Evolutionary conservation across 345 rosid genomes (phyloP).

Genomic region (Acer yangbiense): DNA sequence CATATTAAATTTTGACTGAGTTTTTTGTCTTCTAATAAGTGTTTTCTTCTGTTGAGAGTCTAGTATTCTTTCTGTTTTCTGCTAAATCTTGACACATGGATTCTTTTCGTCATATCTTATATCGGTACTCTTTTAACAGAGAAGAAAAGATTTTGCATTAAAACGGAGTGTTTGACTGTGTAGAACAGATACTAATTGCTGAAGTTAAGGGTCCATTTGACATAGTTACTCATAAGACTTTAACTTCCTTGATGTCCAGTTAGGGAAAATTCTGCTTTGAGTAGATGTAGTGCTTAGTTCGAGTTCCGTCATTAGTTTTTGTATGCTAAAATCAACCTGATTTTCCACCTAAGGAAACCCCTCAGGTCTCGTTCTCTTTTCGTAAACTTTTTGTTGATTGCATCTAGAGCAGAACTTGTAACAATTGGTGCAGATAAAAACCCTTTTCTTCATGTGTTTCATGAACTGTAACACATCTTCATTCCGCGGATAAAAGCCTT

Average conservation of each 20-base stretch:
- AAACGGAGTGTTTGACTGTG: not conserved
- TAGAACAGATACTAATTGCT: too few species aligned
- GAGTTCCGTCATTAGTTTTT: not conserved
- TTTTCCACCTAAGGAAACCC: not conserved
- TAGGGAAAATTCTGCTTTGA: constrained; percentile 1
- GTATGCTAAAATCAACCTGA: not conserved
- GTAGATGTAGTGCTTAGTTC: not conserved
- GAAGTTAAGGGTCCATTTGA: not conserved
- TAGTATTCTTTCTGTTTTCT: not conserved
- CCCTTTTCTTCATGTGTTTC: too few species aligned
- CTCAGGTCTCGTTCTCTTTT: not conserved
- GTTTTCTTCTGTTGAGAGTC: not conserved
- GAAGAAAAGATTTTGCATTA: not conserved
- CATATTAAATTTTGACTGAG: not conserved
- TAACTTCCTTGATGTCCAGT: not conserved
- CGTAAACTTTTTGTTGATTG: not conserved
- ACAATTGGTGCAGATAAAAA: too few species aligned
- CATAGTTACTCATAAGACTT: not conserved
- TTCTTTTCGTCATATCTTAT: not conserved
- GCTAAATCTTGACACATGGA: not conserved
- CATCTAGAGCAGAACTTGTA: too few species aligned
- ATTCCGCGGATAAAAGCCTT: too few species aligned
- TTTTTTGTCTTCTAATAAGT: constrained; percentile 1
- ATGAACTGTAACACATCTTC: too few species aligned
- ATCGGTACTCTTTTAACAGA: not conserved